Conservation (phyloP, 73 alveolate genomes). For the Diophrys sp. region DNA sequence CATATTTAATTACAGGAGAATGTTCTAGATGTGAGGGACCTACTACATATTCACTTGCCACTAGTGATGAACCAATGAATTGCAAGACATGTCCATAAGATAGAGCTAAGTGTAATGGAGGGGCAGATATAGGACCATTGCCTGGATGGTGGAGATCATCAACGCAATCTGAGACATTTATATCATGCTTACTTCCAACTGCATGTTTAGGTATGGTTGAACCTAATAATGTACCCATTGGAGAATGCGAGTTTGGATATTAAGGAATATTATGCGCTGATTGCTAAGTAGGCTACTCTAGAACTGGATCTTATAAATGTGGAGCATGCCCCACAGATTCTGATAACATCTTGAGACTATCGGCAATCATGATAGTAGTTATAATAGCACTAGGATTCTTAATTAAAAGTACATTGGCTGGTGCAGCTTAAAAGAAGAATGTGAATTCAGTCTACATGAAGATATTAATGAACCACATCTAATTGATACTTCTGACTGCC, state of each 20-base stretch:
- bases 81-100: slow-evolving; percentile 4
- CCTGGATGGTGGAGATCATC: slow-evolving; percentile 60
- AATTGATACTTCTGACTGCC: slow-evolving; percentile 49
- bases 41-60: neutral
- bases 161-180: slow-evolving; percentile 25
- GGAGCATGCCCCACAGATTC: slow-evolving; percentile 29
- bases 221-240: slow-evolving; percentile 22
- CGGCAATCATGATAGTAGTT: slow-evolving; percentile 13
- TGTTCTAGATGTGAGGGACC: neutral
- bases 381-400: slow-evolving; percentile 7
- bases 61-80: neutral
- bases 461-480: too few species aligned
- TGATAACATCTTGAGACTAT: slow-evolving; percentile 13
- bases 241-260: slow-evolving; percentile 44
- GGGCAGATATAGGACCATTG: slow-evolving; percentile 13
- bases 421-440: slow-evolving; percentile 37
- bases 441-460: slow-evolving; percentile 45
- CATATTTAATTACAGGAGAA: neutral
- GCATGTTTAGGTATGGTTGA: slow-evolving; percentile 40
- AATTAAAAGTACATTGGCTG: slow-evolving; percentile 40
- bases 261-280: slow-evolving; percentile 36
- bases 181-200: slow-evolving; percentile 14
- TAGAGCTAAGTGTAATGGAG: slow-evolving; percentile 21
- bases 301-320: slow-evolving; percentile 22
- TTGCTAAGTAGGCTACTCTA: slow-evolving; percentile 36